Evolutionary conservation across 164 flowering plant genomes (phyloP).

Genomic region (Platanus orientalis): DNA sequence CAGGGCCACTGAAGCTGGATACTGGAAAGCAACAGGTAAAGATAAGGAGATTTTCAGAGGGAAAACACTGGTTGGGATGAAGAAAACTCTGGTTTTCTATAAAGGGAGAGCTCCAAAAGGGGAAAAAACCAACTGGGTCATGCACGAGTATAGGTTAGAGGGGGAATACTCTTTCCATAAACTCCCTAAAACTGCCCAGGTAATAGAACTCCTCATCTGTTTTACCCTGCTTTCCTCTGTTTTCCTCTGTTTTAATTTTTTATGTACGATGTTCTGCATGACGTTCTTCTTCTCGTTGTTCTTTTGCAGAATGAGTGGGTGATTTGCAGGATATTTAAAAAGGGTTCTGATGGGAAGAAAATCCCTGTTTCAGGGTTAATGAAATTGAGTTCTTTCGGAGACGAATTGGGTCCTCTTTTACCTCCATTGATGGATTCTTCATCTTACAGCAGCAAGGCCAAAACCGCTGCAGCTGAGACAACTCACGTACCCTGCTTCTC

Average conservation of each 20-base stretch:
- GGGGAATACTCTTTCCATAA: slow-evolving; percentile 9
- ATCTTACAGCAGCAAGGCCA: neutral
- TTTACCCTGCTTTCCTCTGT: neutral
- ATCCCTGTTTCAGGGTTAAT: slow-evolving; percentile 7
- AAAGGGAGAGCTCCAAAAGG: slow-evolving; percentile 24
- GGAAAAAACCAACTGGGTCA: slow-evolving; percentile 17
- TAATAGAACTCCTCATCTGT: neutral
- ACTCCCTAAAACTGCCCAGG: slow-evolving; percentile 11
- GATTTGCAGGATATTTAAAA: slow-evolving; percentile 15
- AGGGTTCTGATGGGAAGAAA: slow-evolving; percentile 18
- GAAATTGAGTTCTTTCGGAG: slow-evolving; percentile 5
- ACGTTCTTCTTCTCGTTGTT: neutral
- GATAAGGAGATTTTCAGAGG: slow-evolving; percentile 18
- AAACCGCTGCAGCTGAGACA: neutral
- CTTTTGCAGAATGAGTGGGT: slow-evolving; percentile 25
- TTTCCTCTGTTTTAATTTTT: neutral
- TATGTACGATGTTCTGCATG: neutral
- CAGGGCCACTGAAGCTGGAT: slow-evolving; percentile 23
- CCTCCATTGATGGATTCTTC: slow-evolving; percentile 13
- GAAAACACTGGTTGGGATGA: slow-evolving; percentile 18
- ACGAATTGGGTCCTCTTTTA: slow-evolving; percentile 7
- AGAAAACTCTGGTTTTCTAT: slow-evolving; percentile 23
- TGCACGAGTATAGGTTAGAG: slow-evolving; percentile 16
- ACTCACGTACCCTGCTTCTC: slow-evolving; percentile 42
- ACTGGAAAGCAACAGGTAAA: slow-evolving; percentile 26